Evolutionary conservation across 2,329 filamentous ascomycete genomes (phyloP).

Genomic region (Acrodontium crateriforme): DNA sequence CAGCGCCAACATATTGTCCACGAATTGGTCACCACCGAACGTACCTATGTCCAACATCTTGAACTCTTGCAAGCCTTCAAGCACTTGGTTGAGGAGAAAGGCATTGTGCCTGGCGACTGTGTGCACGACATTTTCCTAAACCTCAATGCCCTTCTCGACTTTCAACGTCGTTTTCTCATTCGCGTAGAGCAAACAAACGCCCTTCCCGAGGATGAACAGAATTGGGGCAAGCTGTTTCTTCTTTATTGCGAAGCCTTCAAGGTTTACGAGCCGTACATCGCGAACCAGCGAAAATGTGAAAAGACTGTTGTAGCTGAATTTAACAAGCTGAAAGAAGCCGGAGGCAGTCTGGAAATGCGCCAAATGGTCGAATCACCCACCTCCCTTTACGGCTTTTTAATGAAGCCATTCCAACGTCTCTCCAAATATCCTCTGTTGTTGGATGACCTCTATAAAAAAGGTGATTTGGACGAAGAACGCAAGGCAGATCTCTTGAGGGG

Average conservation of each 20-base stretch:
- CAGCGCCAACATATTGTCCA: slow-evolving; percentile 80
- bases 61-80: slow-evolving; percentile 90
- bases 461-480: slow-evolving; percentile 53
- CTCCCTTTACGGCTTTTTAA: slow-evolving; percentile 76
- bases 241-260: slow-evolving; percentile 75
- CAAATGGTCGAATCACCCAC: slow-evolving; percentile 78
- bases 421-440: slow-evolving; percentile 89
- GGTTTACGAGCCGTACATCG: slow-evolving; percentile 93
- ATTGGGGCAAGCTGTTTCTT: slow-evolving; percentile 89
- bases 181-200: slow-evolving; percentile 92
- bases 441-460: slow-evolving; percentile 77
- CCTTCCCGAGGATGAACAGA: slow-evolving; percentile 59
- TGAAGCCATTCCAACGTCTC: slow-evolving; percentile 92
- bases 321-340: slow-evolving; percentile 67
- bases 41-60: slow-evolving; percentile 94
- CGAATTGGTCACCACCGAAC: slow-evolving; percentile 86
- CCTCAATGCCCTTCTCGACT: slow-evolving; percentile 86
- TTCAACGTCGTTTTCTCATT: slow-evolving; percentile 88
- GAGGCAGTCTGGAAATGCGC: slow-evolving; percentile 41
- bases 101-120: slow-evolving; percentile 74
- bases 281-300: slow-evolving; percentile 86
- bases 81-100: slow-evolving; percentile 75
- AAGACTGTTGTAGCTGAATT: slow-evolving; percentile 73
- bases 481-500: slow-evolving; percentile 61
- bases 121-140: slow-evolving; percentile 95